These are phyloP conservation scores for Bryum argenteum DNA, from an alignment of 225 moss, liverwort and hornwort genomes.

Conservation along the genomic window DNA sequence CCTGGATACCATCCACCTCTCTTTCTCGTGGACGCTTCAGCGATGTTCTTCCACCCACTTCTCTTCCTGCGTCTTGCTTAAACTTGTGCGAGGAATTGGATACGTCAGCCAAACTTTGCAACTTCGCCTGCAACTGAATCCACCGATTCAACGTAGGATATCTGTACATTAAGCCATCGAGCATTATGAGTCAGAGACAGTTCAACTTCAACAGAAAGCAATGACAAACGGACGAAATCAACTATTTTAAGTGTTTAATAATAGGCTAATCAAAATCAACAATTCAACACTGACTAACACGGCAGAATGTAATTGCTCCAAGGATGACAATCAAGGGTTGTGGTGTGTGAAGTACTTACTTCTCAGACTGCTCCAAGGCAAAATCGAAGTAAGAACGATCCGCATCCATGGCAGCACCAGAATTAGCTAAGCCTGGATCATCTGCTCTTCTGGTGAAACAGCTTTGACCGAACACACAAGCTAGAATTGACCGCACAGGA, in stretches of 20 bases:
- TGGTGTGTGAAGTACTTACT: conserved; percentile 53
- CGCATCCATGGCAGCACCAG: conserved; percentile 59
- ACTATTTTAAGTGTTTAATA: background rate
- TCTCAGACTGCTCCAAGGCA: conserved; percentile 98
- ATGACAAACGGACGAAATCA: conserved; percentile 8
- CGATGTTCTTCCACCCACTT: conserved; percentile 50
- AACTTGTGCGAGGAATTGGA: conserved; percentile 63
- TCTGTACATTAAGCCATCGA: conserved; percentile 50
- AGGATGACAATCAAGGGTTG: conserved; percentile 2
- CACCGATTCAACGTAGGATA: conserved; percentile 91
- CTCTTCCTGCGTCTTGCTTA: conserved; percentile 47
- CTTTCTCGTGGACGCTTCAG: conserved; percentile 77
- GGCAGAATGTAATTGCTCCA: conserved; percentile 17
- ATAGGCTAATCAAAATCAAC: conserved; percentile 6
- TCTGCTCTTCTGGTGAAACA: conserved; percentile 60
- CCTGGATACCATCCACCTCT: conserved; percentile 49
- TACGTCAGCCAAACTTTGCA: conserved; percentile 75
- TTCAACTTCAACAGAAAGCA: conserved; percentile 18
- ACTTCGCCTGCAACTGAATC: conserved; percentile 97
- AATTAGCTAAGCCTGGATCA: conserved; percentile 38
- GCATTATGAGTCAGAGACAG: conserved; percentile 1
- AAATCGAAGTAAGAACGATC: conserved; percentile 92
- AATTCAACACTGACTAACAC: conserved; percentile 18
- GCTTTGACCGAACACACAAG: conserved; percentile 93
- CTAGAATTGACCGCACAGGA: conserved; percentile 84